These are phyloP conservation scores for Paramecium primaurelia DNA, from an alignment of 73 alveolate species.

Conservation along the genomic window DNA sequence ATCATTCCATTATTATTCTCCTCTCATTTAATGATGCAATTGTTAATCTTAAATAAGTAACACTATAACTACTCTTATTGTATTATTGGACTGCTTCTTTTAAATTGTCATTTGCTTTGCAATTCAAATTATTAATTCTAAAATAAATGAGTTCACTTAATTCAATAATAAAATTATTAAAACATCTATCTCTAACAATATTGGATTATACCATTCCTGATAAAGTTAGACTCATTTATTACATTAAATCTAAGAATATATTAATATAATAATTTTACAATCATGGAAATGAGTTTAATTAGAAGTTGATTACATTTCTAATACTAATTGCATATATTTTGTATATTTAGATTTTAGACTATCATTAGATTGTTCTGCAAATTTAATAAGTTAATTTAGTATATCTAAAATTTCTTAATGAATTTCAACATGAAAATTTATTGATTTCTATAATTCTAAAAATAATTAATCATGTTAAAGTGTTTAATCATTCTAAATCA, in stretches of 20 bases:
- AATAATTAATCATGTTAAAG: neutral
- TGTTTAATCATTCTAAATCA: neutral
- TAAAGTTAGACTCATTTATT: neutral
- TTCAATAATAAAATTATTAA: neutral
- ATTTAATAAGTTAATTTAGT: neutral
- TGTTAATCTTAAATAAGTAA: neutral
- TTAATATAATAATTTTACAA: neutral
- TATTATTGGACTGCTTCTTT: neutral
- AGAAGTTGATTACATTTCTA: neutral
- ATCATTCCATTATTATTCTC: slow-evolving; percentile 13
- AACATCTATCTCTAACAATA: neutral
- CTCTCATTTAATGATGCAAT: neutral
- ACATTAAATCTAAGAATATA: neutral
- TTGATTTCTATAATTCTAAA: neutral
- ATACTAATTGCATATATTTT: neutral
- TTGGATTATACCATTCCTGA: neutral
- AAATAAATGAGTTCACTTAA: neutral
- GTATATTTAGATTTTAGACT: neutral
- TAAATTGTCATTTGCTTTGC: neutral
- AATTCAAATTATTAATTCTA: neutral
- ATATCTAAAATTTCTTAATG: neutral
- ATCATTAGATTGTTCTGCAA: neutral
- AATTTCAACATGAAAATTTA: neutral
- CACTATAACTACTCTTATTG: neutral
- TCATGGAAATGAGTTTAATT: neutral